Evolutionary conservation across 495 filamentous ascomycete species (phyloP), one percentile per base, ranked within the genome.

Genomic region (Neurospora sp.): DNA sequence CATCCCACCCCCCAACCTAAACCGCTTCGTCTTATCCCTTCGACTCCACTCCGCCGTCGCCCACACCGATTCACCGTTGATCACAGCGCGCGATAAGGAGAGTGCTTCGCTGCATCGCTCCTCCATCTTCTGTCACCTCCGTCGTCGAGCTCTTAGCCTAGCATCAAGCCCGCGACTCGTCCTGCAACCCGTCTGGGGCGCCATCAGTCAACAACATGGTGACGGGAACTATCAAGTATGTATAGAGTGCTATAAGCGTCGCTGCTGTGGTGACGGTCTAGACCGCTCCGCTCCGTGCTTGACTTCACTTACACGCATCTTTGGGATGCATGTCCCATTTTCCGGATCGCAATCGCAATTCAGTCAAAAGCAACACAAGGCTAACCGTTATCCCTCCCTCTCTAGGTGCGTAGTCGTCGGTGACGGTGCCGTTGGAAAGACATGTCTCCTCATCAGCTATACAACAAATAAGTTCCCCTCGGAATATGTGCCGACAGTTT

Each of bases 401-500:
- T 71, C 27, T 78, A 98, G 94, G 82, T 99, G 96, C 86, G 96
- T 99, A 74, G 96, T 99, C 71, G 96, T 99, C 78, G 96, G 96
- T 82, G 96, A 99, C 83, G 96, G 96, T 94, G 96, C 96, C 73
- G 96, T 99, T 73, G 96, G 96, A 77, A 99, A 99, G 88, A 99
- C 96, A 66, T 99, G 96, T 84, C 89, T 99, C 71, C 89, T 99
- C 79, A 99, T 99, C 85, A 96, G 93, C 77, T 99, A 99, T 85
- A 99, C 96, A 53, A 99, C 96, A 75, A 99, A 99, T 87, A 99
- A 99, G 77, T 99, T 99, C 84, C 96, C 96, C 11, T 97, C 94
- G 74, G 96, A 99, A 94, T 99, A 99, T 80, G 96, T 99, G 27
- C 96, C 96, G 31, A 99, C 96, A 27, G 96, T 99, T 40, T 99